phyloP scores from a whole-genome alignment of 495 filamentous ascomycete genomes.

The Acidomyces sp. region DNA sequence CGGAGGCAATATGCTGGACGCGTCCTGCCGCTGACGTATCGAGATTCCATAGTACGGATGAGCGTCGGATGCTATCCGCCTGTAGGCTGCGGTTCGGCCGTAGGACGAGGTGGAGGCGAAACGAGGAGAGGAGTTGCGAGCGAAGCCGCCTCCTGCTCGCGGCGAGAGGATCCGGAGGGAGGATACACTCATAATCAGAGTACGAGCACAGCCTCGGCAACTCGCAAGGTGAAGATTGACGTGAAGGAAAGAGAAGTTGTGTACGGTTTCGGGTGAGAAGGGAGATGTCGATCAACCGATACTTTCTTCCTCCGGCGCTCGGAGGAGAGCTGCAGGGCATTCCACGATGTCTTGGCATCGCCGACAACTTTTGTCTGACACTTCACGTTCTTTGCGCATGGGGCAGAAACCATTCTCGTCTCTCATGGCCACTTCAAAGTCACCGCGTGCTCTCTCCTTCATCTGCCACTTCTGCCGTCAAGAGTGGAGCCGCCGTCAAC shows the following conservation, averaged over 20 bases:
- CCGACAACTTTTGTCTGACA: not conserved
- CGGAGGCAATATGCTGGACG: too few species aligned
- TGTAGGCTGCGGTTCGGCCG: slow-evolving; percentile 43
- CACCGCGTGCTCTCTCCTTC: slow-evolving; percentile 4
- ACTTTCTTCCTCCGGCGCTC: too few species aligned
- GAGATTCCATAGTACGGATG: slow-evolving; percentile 17
- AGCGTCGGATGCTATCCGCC: slow-evolving; percentile 38
- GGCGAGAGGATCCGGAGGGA: slow-evolving; percentile 19
- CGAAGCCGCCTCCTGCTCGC: slow-evolving; percentile 20
- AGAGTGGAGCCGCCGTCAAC: not conserved
- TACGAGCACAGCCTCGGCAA: not conserved
- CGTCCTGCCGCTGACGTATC: slow-evolving; percentile 11
- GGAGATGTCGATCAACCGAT: too few species aligned
- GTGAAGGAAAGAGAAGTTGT: too few species aligned
- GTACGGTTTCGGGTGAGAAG: too few species aligned
- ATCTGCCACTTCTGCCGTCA: slow-evolving; percentile 9
- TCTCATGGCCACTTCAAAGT: not conserved
- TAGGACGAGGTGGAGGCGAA: slow-evolving; percentile 25
- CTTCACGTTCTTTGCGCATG: not conserved
- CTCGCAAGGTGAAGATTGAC: not conserved
- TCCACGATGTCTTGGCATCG: too few species aligned
- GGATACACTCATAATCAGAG: slow-evolving; percentile 21
- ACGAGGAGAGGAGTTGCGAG: slow-evolving; percentile 13
- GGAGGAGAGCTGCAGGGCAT: too few species aligned
- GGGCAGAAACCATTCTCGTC: not conserved